Conservation (phyloP, 805 yeast genomes). For the Nakazawaea wickerhamii region DNA sequence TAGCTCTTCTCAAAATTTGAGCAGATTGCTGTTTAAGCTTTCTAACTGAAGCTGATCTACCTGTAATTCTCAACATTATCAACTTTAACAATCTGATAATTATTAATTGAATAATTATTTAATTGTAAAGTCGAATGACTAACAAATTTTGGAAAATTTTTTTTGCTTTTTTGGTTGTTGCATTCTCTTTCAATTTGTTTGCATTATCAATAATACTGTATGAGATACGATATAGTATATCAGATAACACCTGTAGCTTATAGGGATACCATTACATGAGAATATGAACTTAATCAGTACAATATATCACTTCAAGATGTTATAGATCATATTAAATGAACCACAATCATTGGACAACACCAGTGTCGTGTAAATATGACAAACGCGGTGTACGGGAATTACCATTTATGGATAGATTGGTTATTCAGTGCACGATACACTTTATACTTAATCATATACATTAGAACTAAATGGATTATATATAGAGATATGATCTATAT, state of each 20-base stretch:
- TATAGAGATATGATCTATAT: too few relatives aligned
- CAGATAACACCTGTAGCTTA: too few relatives aligned
- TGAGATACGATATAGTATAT: too few relatives aligned
- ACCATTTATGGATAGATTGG: neutral
- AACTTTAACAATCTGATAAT: too few relatives aligned
- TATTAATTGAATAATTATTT: too few relatives aligned
- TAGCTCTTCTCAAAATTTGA: neutral
- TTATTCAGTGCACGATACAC: neutral
- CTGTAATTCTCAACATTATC: slow-evolving; percentile 1
- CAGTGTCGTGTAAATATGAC: neutral
- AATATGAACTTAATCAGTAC: too few relatives aligned
- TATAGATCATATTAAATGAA: neutral
- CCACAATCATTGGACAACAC: too few relatives aligned
- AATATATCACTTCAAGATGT: too few relatives aligned
- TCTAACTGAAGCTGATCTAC: slow-evolving; percentile 1
- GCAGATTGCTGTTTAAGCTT: slow-evolving; percentile 1
- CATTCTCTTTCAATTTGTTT: neutral
- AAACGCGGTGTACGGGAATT: slow-evolving; percentile 7
- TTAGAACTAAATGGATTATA: too few relatives aligned
- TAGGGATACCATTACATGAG: too few relatives aligned
- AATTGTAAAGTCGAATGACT: neutral
- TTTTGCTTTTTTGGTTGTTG: neutral
- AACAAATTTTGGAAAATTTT: neutral
- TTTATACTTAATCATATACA: too few relatives aligned
- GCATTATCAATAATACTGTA: neutral